Base-by-base conservation (phyloP, 225 moss, liverwort and hornwort species). In the Marchantia paleacea region DNA sequence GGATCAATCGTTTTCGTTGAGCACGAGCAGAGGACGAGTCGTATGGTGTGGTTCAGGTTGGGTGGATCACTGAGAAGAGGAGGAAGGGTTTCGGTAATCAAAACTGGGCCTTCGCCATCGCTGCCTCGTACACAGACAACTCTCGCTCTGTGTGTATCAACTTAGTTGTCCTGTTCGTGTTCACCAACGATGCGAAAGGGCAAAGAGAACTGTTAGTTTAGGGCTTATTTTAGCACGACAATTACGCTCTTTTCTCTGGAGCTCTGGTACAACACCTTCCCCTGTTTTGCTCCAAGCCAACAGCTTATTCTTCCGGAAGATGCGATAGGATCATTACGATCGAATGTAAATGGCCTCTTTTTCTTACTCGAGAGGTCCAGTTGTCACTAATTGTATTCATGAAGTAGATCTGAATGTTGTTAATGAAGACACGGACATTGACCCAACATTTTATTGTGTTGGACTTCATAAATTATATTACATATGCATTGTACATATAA, bases 41-140 rank as follows among this genome's bases (percentile, higher is more conserved):
- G 60, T 30, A 14, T 60, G 25, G 16, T 60, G 30, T 20, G 57
- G 15, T 31, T 14, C 14, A 47, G 24, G 60, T 31, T 19, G 75
- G 19, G 28, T 31, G 57, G 60, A 76, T 58, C 60, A 39, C 10
- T 61, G 75, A 54, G 26, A 74, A 28, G 16, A 29, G 7, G 55
- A 52, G 51, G 72, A 55, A 60, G 75, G 60, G 60, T 58, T 76
- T 76, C 60, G 60, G 39, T 39, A 47, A 58, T 76, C 58, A 76
- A 60, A 53, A 22, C 58, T 31, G 39, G 58, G 28, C 31, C 31
- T 31, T 39, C 75, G 55, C 60, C 75, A 60, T 76, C 58, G 75
- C 58, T 76, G 57, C 39, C 39, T 18, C 58, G 20, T 47, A 76
- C 18, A 60, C 58, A 47, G 8, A 61, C 55, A 76, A 0, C 75